phyloP scores from a whole-genome alignment of 2,329 filamentous ascomycete genomes.

The Epichloe elymi region DNA sequence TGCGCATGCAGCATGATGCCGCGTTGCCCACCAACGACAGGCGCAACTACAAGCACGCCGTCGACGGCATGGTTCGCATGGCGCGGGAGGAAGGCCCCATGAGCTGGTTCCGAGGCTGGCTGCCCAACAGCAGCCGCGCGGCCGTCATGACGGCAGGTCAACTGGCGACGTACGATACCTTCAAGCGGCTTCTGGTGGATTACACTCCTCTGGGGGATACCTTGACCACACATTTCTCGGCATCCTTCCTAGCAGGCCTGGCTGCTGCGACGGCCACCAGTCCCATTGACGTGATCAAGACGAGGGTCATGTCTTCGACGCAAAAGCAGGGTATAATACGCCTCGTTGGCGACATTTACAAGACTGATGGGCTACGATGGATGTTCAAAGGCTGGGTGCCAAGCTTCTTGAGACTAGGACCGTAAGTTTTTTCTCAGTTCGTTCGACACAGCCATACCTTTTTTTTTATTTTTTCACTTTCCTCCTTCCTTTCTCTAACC shows the following conservation, averaged over 20 bases:
- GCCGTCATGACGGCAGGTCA: conserved; percentile 82
- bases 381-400: conserved; percentile 87
- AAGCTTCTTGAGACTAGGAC: conserved; percentile 52
- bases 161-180: conserved; percentile 71
- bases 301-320: conserved; percentile 64
- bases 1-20: conserved; percentile 93
- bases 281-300: conserved; percentile 83
- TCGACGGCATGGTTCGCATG: conserved; percentile 81
- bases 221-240: conserved; percentile 64
- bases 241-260: conserved; percentile 66
- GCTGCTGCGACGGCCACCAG: conserved; percentile 76
- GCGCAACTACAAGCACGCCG: conserved; percentile 77
- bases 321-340: conserved; percentile 37
- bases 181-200: conserved; percentile 57
- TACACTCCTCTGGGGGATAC: conserved; percentile 55
- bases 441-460: neutral
- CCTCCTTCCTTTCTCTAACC: neutral
- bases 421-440: conserved; percentile 29
- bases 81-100: conserved; percentile 65
- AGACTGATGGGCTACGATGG: conserved; percentile 61
- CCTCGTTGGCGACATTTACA: conserved; percentile 54
- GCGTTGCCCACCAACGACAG: conserved; percentile 60
- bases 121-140: conserved; percentile 69
- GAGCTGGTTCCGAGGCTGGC: conserved; percentile 72
- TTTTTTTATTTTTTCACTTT: neutral